Conservation (phyloP, 257 asterid genomes). For the Solanum etuberosum region DNA sequence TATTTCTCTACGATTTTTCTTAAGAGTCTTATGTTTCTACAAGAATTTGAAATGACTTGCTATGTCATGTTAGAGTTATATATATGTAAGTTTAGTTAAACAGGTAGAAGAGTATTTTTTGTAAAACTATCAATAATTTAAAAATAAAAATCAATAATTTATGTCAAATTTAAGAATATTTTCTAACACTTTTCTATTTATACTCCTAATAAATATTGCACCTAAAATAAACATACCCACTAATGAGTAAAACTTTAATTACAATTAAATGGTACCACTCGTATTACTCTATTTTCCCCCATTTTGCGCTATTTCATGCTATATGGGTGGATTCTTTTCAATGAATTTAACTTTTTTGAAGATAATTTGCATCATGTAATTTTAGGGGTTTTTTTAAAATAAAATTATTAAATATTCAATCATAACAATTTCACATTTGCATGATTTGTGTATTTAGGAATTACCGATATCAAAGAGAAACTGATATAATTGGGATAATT, state of each 20-base stretch:
- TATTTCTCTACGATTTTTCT: too few species aligned
- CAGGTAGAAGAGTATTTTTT: accelerated
- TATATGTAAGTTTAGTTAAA: too few species aligned
- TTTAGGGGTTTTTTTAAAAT: too few species aligned
- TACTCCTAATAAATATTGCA: neutral
- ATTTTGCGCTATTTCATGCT: neutral
- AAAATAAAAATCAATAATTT: too few species aligned
- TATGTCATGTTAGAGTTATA: too few species aligned
- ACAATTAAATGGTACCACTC: neutral
- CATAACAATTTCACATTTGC: neutral
- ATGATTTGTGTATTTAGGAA: neutral
- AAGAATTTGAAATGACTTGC: neutral
- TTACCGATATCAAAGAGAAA: too few species aligned
- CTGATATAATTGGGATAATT: too few species aligned
- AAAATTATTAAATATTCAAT: neutral
- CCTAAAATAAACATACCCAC: neutral
- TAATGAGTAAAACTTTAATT: neutral
- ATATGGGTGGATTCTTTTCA: neutral
- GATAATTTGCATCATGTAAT: neutral
- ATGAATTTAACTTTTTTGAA: neutral
- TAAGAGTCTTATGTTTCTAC: too few species aligned
- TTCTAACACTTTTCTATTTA: too few species aligned
- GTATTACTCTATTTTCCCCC: neutral
- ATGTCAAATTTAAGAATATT: too few species aligned
- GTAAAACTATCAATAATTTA: too few species aligned